Percentiles rank a stretch among this genome's conserved stretches.
These are phyloP conservation scores for Trametes sanguinea DNA, from an alignment of 768 basidiomycete genomes.

Conservation along the genomic window DNA sequence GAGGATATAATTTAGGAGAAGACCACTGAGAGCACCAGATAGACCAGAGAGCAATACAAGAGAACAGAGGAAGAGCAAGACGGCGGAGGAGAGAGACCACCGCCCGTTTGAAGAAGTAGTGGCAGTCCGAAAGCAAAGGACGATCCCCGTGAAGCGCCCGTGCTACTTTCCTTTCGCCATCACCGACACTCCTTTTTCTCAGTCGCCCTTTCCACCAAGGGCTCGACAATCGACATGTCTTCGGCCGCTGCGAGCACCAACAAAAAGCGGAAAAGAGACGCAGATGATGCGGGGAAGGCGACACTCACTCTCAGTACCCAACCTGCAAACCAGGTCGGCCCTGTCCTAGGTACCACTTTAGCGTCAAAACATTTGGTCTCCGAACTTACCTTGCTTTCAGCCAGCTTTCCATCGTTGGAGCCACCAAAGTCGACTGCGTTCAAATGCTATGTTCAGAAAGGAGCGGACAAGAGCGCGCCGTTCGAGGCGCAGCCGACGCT, in stretches of 20 bases:
- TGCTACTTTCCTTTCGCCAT: not conserved
- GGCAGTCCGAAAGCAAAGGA: slow-evolving; percentile 18
- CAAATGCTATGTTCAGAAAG: slow-evolving; percentile 47
- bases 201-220: not conserved
- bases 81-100: not conserved
- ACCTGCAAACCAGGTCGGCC: slow-evolving; percentile 44
- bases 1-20: slow-evolving; percentile 9
- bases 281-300: slow-evolving; percentile 37
- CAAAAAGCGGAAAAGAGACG: slow-evolving; percentile 51
- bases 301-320: slow-evolving; percentile 41
- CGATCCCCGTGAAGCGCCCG: slow-evolving; percentile 11
- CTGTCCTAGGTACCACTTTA: slow-evolving; percentile 49
- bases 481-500: slow-evolving; percentile 42
- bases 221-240: slow-evolving; percentile 12
- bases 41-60: not conserved
- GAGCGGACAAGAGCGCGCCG: slow-evolving; percentile 42
- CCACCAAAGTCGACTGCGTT: slow-evolving; percentile 63
- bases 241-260: slow-evolving; percentile 5
- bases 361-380: not conserved
- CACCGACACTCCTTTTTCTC: not conserved
- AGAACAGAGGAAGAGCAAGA: not conserved
- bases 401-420: slow-evolving; percentile 64
- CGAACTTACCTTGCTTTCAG: slow-evolving; percentile 35
- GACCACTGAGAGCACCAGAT: not conserved
- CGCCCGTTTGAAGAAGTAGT: not conserved